These are phyloP conservation scores for Suillus decipiens DNA, from an alignment of 768 basidiomycete species.

Conservation along the genomic window DNA sequence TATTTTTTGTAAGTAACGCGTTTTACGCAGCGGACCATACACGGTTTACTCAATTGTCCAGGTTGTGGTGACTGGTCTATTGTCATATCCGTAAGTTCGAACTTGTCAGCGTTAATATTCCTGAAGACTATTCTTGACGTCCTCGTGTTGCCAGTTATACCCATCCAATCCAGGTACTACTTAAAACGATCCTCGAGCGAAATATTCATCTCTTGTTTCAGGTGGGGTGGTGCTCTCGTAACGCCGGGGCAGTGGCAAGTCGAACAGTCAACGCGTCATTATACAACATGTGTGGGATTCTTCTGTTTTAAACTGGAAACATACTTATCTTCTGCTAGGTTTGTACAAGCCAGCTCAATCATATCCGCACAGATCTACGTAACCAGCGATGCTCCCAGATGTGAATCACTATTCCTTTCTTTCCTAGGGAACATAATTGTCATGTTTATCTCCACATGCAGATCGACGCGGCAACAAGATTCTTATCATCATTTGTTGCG, in stretches of 20 bases:
- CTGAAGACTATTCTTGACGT: conserved; percentile 16
- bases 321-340: conserved; percentile 22
- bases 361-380: conserved; percentile 61
- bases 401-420: conserved; percentile 31
- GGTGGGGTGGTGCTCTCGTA: conserved; percentile 62
- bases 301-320: too few species aligned
- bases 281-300: conserved; percentile 49
- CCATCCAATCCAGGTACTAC: conserved; percentile 47
- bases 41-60: conserved; percentile 16
- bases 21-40: neutral
- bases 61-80: conserved; percentile 45
- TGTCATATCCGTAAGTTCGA: conserved; percentile 44
- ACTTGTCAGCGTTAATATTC: neutral
- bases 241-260: conserved; percentile 59
- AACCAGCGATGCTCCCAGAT: conserved; percentile 55
- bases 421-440: neutral
- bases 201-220: conserved; percentile 5
- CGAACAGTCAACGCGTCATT: conserved; percentile 60
- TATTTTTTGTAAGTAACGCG: conserved; percentile 46
- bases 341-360: conserved; percentile 45
- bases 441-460: conserved; percentile 16
- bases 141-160: conserved; percentile 35
- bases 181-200: neutral
- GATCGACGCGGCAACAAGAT: conserved; percentile 59
- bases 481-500: conserved; percentile 51